These are phyloP conservation scores for Mucor plumbeus DNA, from an alignment of 371 early-diverging fungal genomes.

Conservation along the genomic window DNA sequence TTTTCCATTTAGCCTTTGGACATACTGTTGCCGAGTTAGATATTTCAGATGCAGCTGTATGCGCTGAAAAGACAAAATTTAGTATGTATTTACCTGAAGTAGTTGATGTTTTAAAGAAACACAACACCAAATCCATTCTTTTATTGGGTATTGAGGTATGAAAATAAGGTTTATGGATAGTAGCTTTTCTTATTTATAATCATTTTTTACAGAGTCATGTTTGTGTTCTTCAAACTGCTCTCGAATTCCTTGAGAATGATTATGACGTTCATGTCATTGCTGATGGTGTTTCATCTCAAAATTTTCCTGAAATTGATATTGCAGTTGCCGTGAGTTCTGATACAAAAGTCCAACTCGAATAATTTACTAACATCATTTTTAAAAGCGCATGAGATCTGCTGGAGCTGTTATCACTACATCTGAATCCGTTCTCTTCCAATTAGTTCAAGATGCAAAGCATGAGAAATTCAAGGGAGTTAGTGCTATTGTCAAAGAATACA, in stretches of 20 bases:
- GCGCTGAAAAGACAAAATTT: constrained; percentile 83
- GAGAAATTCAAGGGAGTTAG: constrained; percentile 82
- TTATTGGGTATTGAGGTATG: constrained; percentile 90
- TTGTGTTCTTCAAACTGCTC: constrained; percentile 89
- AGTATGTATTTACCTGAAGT: constrained; percentile 87
- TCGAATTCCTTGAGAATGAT: constrained; percentile 81
- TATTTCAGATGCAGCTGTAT: constrained; percentile 60
- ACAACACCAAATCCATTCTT: constrained; percentile 73
- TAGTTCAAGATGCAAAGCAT: constrained; percentile 81
- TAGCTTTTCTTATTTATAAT: neutral
- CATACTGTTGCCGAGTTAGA: constrained; percentile 83
- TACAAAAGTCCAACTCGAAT: neutral
- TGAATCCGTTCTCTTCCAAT: constrained; percentile 92
- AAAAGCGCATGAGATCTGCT: constrained; percentile 70
- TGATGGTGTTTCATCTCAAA: constrained; percentile 92
- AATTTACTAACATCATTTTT: neutral
- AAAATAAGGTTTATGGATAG: neutral
- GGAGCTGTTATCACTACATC: constrained; percentile 87
- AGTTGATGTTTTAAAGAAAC: constrained; percentile 56
- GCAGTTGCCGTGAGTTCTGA: constrained; percentile 72
- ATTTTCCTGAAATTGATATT: constrained; percentile 82
- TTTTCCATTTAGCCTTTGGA: constrained; percentile 69
- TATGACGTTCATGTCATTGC: constrained; percentile 86
- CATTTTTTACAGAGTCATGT: constrained; percentile 76
- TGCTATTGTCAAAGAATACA: constrained; percentile 82